These are phyloP conservation scores for Scorias spongiosa DNA, from an alignment of 2,329 filamentous ascomycete genomes.

Conservation along the genomic window DNA sequence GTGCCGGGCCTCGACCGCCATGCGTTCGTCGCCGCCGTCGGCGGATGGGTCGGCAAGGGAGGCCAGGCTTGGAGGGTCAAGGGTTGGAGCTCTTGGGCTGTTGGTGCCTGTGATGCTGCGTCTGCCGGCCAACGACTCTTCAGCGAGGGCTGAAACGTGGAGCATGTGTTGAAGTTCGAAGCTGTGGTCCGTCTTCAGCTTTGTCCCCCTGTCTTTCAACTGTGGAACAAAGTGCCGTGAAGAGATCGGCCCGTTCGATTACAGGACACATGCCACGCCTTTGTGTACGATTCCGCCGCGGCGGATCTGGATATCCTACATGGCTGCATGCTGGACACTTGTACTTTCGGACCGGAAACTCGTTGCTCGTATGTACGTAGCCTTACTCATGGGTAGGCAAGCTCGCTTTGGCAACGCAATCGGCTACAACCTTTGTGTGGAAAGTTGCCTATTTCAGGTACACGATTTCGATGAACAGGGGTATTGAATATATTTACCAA, in stretches of 20 bases:
- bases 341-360: too few relatives aligned
- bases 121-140: conserved; percentile 32
- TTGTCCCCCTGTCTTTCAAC: too few relatives aligned
- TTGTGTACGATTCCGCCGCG: background rate
- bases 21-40: conserved; percentile 47
- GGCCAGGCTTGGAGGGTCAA: conserved; percentile 34
- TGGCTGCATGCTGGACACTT: too few relatives aligned
- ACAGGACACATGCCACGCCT: background rate
- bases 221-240: background rate
- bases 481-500: too few relatives aligned
- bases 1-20: conserved; percentile 46
- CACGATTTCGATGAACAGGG: too few relatives aligned
- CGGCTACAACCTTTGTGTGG: too few relatives aligned
- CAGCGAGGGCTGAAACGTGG: conserved; percentile 16
- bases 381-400: too few relatives aligned
- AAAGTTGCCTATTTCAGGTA: too few relatives aligned
- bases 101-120: conserved; percentile 38
- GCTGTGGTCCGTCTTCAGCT: too few relatives aligned
- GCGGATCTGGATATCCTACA: too few relatives aligned
- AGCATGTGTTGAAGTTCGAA: background rate
- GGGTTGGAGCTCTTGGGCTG: conserved; percentile 50
- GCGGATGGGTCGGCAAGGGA: conserved; percentile 43
- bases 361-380: too few relatives aligned
- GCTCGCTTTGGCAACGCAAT: too few relatives aligned
- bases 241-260: background rate